Conservation (phyloP, 768 basidiomycete species). For the Boletus rubroflammeus region DNA sequence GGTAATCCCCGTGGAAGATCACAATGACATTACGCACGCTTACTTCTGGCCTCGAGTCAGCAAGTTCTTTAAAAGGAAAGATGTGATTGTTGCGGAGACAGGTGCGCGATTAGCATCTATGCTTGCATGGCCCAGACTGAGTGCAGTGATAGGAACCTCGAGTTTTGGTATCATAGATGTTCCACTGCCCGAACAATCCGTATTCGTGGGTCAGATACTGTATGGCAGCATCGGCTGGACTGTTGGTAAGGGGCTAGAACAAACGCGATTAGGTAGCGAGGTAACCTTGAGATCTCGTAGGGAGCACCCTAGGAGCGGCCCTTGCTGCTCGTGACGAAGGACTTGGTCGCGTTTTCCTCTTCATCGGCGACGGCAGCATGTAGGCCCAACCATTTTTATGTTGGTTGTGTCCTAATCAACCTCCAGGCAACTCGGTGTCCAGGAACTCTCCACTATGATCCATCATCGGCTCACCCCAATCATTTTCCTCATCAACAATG, state of each 20-base stretch:
- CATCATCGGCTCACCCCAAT: conserved; percentile 70
- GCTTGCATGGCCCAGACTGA: not conserved
- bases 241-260: conserved; percentile 47
- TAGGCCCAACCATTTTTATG: conserved; percentile 33
- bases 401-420: conserved; percentile 4
- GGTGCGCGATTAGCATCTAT: conserved; percentile 37
- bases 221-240: conserved; percentile 95
- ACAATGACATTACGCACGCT: conserved; percentile 61
- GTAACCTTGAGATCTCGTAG: conserved; percentile 25
- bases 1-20: conserved; percentile 47
- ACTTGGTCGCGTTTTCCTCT: conserved; percentile 70
- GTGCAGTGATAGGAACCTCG: conserved; percentile 51
- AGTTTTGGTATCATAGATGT: conserved; percentile 84
- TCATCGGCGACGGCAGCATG: conserved; percentile 83
- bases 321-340: conserved; percentile 68
- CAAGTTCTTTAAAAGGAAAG: conserved; percentile 64
- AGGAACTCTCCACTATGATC: conserved; percentile 85
- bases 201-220: conserved; percentile 72
- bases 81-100: conserved; percentile 86
- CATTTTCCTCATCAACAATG: conserved; percentile 79
- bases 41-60: conserved; percentile 84
- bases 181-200: conserved; percentile 65
- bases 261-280: not conserved
- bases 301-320: conserved; percentile 71
- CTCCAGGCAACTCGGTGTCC: conserved; percentile 70